A percentile compares a stretch with the other conserved stretches of the same genome.
Evolutionary conservation across 768 basidiomycete genomes (phyloP).

Genomic region (Tulasnella sp.): DNA sequence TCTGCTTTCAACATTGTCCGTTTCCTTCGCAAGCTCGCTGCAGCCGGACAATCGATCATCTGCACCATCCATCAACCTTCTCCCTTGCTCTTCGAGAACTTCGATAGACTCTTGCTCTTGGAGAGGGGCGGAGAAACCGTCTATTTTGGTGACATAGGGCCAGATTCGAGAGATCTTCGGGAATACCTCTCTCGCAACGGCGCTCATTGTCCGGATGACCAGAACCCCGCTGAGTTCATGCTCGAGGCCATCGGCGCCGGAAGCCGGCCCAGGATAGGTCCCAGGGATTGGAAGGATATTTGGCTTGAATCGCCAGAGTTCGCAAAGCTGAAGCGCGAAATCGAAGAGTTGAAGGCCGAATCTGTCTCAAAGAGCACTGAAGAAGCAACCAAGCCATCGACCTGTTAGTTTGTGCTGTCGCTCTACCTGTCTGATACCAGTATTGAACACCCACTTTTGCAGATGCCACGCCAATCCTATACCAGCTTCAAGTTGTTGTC

Average conservation of each 20-base stretch:
- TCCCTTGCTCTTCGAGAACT: conserved; percentile 81
- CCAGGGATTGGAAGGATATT: conserved; percentile 41
- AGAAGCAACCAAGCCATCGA: conserved; percentile 44
- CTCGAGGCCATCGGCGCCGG: conserved; percentile 78
- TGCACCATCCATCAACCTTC: conserved; percentile 53
- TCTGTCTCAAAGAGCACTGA: conserved; percentile 46
- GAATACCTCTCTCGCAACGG: conserved; percentile 75
- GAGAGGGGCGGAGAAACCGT: conserved; percentile 83
- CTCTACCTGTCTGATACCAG: not conserved
- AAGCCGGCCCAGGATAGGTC: conserved; percentile 38
- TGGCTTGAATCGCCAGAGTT: conserved; percentile 42
- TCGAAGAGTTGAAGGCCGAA: conserved; percentile 42
- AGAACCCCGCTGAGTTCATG: conserved; percentile 64
- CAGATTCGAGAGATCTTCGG: conserved; percentile 62
- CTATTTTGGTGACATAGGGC: conserved; percentile 89
- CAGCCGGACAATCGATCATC: conserved; percentile 41
- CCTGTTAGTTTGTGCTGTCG: conserved; percentile 44
- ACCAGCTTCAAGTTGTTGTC: conserved; percentile 68
- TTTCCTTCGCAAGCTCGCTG: conserved; percentile 43
- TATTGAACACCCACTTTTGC: not conserved
- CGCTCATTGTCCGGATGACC: conserved; percentile 66
- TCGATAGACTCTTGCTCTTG: conserved; percentile 53
- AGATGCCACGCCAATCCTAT: conserved; percentile 74
- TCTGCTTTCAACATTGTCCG: conserved; percentile 44
- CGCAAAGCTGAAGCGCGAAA: conserved; percentile 37